phyloP scores from a whole-genome alignment of 306 rosid genomes.

The Cucurbita argyrosperma region DNA sequence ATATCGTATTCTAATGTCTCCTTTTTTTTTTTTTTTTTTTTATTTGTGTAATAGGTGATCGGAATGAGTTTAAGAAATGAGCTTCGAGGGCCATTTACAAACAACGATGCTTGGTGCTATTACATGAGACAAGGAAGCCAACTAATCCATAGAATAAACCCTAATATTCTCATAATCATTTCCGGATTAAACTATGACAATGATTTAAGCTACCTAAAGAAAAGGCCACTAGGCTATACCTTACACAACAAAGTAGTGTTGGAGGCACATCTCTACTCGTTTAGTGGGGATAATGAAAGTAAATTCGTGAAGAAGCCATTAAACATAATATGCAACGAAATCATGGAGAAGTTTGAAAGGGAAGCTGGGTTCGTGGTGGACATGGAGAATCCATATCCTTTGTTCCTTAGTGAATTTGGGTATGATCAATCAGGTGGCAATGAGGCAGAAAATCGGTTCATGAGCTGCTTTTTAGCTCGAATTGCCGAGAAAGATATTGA shows the following conservation, averaged over 20 bases:
- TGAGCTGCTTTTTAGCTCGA: conserved; percentile 29
- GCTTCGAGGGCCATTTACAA: conserved; percentile 25
- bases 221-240: conserved; percentile 6
- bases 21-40: no score
- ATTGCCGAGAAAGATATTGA: conserved; percentile 37
- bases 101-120: conserved; percentile 20
- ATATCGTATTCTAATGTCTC: no score
- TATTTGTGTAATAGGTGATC: conserved; percentile 13
- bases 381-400: conserved; percentile 14
- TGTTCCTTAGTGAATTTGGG: conserved; percentile 34
- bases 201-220: conserved; percentile 21
- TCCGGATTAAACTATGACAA: conserved; percentile 26
- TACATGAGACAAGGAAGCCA: conserved; percentile 23
- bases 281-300: conserved; percentile 17
- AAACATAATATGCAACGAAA: conserved; percentile 24
- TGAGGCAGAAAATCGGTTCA: conserved; percentile 12
- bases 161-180: conserved; percentile 13
- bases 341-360: conserved; percentile 11
- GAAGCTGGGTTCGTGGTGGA: conserved; percentile 31
- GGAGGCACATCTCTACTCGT: conserved; percentile 20
- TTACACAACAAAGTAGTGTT: conserved; percentile 13
- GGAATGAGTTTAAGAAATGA: conserved; percentile 35
- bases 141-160: conserved; percentile 17
- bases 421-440: conserved; percentile 14
- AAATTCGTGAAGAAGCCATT: conserved; percentile 31